Base-by-base conservation (phyloP, 257 asterid genomes). In the Haberlea rhodopensis region DNA sequence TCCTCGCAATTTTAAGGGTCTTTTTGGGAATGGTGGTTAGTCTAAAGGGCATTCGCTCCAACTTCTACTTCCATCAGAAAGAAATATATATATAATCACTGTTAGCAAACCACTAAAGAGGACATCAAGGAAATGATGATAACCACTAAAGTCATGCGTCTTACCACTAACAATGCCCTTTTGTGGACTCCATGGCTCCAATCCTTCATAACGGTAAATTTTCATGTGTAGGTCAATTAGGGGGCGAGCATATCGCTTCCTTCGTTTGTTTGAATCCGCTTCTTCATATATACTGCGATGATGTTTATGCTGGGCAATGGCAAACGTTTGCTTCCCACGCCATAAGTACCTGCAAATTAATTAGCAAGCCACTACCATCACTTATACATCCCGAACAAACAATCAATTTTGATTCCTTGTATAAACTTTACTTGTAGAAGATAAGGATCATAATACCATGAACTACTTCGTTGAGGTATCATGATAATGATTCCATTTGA, bases 201-300 rank as follows among this genome's bases (percentile, higher is more conserved):
- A 65, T 75, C 96, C 95, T 77, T 92, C 99, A 2, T 81, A 84
- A 19, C 77, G 78, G 69, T 92, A 92, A 72, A 89, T 89, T 73
- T 85, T 92, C 89, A 82, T 87, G 18, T 89, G 97, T 45, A 89
- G 87, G 80, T 92, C 97, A 60, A 89, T 87, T 31, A 92, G 84
- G 29, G 98, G 98, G 21, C 97, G 95, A 67, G 98, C 97, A 84
- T 92, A 92, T 60, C 99, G 80, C 75, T 92, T 89, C 74, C 99
- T 87, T 68, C 99, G 74, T 81, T 92, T 89, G 79, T 89, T 89
- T 22, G 99, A 65, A 78, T 89, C 99, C 1, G 97, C 96, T 78
- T 92, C 97, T 76, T 92, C 96, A 57, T 82, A 92, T 70, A 92
- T 71, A 61, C 73, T 82, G 5, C 79, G 87, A 53, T 82, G 91